Evolutionary conservation across 2,329 filamentous ascomycete genomes (phyloP).

Genomic region (Capronia americana): DNA sequence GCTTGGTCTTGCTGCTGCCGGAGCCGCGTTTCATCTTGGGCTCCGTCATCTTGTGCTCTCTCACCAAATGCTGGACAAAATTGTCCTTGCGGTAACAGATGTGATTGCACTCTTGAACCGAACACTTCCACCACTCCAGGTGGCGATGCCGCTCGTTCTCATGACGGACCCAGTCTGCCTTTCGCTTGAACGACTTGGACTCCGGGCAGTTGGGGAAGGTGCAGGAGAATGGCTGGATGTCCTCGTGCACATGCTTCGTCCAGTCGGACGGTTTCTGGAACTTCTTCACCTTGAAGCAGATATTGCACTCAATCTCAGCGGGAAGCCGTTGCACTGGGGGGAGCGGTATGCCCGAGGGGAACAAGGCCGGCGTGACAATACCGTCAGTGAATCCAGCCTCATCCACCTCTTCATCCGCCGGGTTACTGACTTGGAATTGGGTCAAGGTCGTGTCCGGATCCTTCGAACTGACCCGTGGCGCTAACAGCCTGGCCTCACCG

Average conservation of each 20-base stretch:
- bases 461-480: conserved; percentile 59
- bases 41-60: conserved; percentile 85
- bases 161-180: conserved; percentile 94
- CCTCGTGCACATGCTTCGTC: conserved; percentile 95
- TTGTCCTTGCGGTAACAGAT: conserved; percentile 88
- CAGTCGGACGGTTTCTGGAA: conserved; percentile 93
- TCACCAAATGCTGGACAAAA: conserved; percentile 88
- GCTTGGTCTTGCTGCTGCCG: conserved; percentile 64
- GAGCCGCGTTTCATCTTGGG: conserved; percentile 79
- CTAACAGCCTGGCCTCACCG: conserved; percentile 68
- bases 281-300: conserved; percentile 85
- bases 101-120: conserved; percentile 79
- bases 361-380: conserved; percentile 72
- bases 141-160: conserved; percentile 91
- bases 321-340: conserved; percentile 79
- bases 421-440: conserved; percentile 62
- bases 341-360: conserved; percentile 79
- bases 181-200: conserved; percentile 90
- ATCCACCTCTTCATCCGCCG: conserved; percentile 67
- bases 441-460: conserved; percentile 63
- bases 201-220: conserved; percentile 84
- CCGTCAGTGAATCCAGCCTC: conserved; percentile 71
- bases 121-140: conserved; percentile 88
- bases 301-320: conserved; percentile 85
- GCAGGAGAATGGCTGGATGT: conserved; percentile 91